These are phyloP conservation scores for Phialocephala subalpina DNA, from an alignment of 2,329 filamentous ascomycete species.

Conservation along the genomic window DNA sequence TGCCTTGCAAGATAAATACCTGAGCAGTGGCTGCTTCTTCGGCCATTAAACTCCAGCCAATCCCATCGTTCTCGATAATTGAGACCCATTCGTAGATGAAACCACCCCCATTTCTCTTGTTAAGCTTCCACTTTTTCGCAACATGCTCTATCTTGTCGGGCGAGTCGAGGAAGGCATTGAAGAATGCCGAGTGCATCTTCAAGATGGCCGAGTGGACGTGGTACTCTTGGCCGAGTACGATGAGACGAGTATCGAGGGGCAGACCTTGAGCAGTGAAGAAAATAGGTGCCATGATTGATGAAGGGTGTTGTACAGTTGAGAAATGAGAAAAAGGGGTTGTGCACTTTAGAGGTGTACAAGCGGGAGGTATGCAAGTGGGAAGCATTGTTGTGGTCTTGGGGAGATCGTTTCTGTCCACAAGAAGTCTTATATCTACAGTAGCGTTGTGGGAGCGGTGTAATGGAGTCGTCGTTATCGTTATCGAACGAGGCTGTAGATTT, in stretches of 20 bases:
- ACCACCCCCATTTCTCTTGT: neutral
- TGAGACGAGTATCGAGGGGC: conserved; percentile 16
- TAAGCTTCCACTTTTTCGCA: neutral
- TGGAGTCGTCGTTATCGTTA: too few relatives aligned
- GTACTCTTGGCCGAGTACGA: conserved; percentile 15
- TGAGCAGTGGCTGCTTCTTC: neutral
- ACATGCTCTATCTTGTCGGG: conserved; percentile 19
- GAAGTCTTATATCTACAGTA: too few relatives aligned
- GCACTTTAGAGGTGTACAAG: too few relatives aligned
- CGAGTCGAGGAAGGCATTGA: conserved; percentile 26
- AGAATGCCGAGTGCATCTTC: conserved; percentile 22
- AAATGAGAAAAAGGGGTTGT: too few relatives aligned
- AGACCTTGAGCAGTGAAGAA: too few relatives aligned
- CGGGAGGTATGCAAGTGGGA: too few relatives aligned
- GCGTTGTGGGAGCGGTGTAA: too few relatives aligned
- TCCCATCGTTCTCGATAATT: conserved; percentile 13
- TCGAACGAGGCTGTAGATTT: too few relatives aligned
- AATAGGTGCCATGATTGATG: too few relatives aligned
- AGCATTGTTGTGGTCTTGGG: too few relatives aligned
- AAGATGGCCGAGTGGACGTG: conserved; percentile 24
- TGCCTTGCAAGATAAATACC: neutral
- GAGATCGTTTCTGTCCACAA: too few relatives aligned
- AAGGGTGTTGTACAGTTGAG: too few relatives aligned
- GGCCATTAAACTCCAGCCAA: conserved; percentile 4
- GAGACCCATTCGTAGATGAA: conserved; percentile 23